Evolutionary conservation across 2,329 filamentous ascomycete genomes (phyloP), one percentile per base, ranked within the genome.

Genomic region (Cordyceps fumosorosea): DNA sequence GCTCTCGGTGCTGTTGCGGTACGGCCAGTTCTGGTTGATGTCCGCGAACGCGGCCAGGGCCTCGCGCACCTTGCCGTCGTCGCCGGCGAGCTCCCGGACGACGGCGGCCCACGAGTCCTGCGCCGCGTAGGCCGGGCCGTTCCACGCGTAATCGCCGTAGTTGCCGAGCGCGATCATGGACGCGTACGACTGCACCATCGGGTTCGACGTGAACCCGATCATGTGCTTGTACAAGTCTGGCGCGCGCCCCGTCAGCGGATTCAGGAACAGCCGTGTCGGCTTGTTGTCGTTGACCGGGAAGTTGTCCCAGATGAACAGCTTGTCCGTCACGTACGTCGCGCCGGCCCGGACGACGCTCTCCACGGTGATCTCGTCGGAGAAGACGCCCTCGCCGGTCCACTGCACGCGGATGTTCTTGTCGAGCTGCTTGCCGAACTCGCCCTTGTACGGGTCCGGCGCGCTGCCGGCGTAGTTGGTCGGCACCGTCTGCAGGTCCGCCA

Each of bases 291-390:
- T 65, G 42, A 65, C 63, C 24, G 64, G 64, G 42, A 65, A 64
- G 57, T 65, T 65, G 56, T 65, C 64, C 64, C 64, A 65, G 37
- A 65, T 62, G 53, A 60, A 65, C 8, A 65, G 64, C 40, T 65
- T 64, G 56, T 64, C 60, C 12, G 62, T 65, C 40, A 61, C 62
- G 29, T 65, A 64, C n/a, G 51, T 64, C 2, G 61, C 11, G 32
- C 47, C 57, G 16, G 64, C 63, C 7, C 56, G 56, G 5, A 56
- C 42, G 32, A 62, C 64, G 37, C 62, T 63, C 37, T 65, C 62
- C 11, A 57, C 60, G 18, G 64, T 65, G 29, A 64, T 62, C 22
- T 47, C 50, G 56, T 56, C 50, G 7, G 64, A 65, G 32, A 65
- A 64, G 52, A 62, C 60, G 20, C 60, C 64, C 44, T 65, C 64